Conservation (phyloP, 2,329 filamentous ascomycete genomes). For the Diaporthe citriasiana region DNA sequence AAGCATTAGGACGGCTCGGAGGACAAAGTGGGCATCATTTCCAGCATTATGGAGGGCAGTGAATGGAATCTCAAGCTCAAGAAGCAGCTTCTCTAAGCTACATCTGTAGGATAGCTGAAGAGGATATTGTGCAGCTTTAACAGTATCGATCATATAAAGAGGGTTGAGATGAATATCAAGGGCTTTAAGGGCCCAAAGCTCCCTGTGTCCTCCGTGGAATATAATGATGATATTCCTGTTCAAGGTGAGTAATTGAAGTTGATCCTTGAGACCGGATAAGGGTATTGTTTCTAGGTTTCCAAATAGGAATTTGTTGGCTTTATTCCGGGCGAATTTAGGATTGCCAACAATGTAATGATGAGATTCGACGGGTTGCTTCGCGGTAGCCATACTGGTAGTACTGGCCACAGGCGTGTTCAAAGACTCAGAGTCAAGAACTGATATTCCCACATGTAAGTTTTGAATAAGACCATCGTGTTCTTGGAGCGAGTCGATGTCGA, state of each 20-base stretch:
- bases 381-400: not conserved
- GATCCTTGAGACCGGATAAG: not conserved
- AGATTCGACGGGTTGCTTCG: not conserved
- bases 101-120: not conserved
- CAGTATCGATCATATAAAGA: slow-evolving; percentile 15
- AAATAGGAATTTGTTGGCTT: not conserved
- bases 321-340: not conserved
- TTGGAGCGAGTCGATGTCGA: not conserved
- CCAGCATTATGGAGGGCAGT: not conserved
- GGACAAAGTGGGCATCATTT: slow-evolving; percentile 15
- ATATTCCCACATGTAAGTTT: slow-evolving; percentile 5
- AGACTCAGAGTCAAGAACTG: not conserved
- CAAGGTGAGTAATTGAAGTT: not conserved
- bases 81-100: slow-evolving; percentile 1
- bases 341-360: slow-evolving; percentile 14
- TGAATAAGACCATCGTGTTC: not conserved
- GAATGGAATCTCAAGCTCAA: slow-evolving; percentile 2
- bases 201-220: not conserved
- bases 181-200: not conserved
- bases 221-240: not conserved
- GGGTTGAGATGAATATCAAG: slow-evolving; percentile 9
- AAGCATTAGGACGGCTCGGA: slow-evolving; percentile 14
- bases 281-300: not conserved
- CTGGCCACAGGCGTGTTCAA: not conserved
- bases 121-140: slow-evolving; percentile 2